These are phyloP conservation scores for Umbelopsis isabellina DNA, from an alignment of 192 early-diverging fungal genomes.

Conservation along the genomic window DNA sequence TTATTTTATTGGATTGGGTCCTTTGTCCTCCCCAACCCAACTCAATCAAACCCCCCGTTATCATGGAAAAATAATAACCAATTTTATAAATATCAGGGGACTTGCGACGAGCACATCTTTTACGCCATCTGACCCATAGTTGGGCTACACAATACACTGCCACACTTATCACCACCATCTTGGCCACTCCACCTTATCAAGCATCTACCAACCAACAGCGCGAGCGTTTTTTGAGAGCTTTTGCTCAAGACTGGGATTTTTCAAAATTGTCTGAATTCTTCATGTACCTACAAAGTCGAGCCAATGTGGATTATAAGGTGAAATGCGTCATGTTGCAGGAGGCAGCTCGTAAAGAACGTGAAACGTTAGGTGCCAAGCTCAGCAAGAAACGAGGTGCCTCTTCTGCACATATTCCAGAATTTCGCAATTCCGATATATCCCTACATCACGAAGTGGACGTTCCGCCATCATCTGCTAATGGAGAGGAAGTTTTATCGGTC, in stretches of 20 bases:
- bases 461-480: neutral
- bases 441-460: neutral
- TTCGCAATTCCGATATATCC: neutral
- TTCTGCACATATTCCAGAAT: constrained; percentile 8
- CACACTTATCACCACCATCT: constrained; percentile 49
- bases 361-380: constrained; percentile 34
- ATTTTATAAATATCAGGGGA: constrained; percentile 40
- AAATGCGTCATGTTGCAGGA: constrained; percentile 48
- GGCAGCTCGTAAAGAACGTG: constrained; percentile 40
- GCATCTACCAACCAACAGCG: constrained; percentile 27
- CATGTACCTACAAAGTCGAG: constrained; percentile 60
- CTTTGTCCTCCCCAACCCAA: neutral
- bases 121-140: constrained; percentile 51
- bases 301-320: constrained; percentile 45
- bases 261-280: constrained; percentile 64
- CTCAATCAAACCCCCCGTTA: too few species aligned
- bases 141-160: constrained; percentile 60
- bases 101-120: constrained; percentile 46
- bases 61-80: too few species aligned
- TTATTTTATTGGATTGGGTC: neutral
- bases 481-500: neutral
- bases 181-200: constrained; percentile 41
- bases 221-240: constrained; percentile 54
- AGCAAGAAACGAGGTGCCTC: constrained; percentile 24
- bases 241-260: constrained; percentile 68